phyloP scores from a whole-genome alignment of 108 stramenopile genomes.

The Cyclotella atomus region DNA sequence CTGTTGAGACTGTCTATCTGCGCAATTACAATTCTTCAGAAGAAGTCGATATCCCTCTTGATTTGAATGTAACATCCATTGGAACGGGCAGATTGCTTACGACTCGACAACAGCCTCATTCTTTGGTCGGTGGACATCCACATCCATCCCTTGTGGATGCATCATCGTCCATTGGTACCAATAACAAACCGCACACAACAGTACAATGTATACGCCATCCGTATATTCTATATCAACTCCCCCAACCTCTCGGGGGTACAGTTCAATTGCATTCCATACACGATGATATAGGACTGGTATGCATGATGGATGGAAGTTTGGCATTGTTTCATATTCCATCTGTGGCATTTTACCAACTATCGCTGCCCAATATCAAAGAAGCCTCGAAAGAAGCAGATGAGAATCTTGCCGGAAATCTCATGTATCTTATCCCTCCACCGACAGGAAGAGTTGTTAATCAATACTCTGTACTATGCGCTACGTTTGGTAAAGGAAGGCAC shows the following conservation, averaged over 20 bases:
- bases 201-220: slow-evolving; percentile 38
- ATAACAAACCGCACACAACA: neutral
- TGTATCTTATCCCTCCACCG: slow-evolving; percentile 26
- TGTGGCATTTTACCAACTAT: slow-evolving; percentile 46
- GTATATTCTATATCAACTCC: slow-evolving; percentile 51
- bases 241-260: slow-evolving; percentile 57
- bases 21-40: neutral
- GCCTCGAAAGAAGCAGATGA: slow-evolving; percentile 8
- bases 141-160: neutral
- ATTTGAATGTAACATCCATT: neutral
- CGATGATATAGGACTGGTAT: slow-evolving; percentile 59
- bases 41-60: neutral
- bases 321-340: slow-evolving; percentile 61
- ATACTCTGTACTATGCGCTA: slow-evolving; percentile 59
- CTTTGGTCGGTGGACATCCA: no score
- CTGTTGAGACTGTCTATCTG: neutral
- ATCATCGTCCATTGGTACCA: neutral
- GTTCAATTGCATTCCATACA: slow-evolving; percentile 68
- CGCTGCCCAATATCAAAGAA: no score
- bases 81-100: neutral
- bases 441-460: neutral
- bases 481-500: slow-evolving; percentile 71
- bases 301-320: slow-evolving; percentile 62
- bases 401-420: slow-evolving; percentile 15
- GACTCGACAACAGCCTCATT: neutral